Percentiles rank a stretch among this genome's conserved stretches.
phyloP scores from a whole-genome alignment of 2,329 filamentous ascomycete genomes.

The Exophiala lecanii-corni region DNA sequence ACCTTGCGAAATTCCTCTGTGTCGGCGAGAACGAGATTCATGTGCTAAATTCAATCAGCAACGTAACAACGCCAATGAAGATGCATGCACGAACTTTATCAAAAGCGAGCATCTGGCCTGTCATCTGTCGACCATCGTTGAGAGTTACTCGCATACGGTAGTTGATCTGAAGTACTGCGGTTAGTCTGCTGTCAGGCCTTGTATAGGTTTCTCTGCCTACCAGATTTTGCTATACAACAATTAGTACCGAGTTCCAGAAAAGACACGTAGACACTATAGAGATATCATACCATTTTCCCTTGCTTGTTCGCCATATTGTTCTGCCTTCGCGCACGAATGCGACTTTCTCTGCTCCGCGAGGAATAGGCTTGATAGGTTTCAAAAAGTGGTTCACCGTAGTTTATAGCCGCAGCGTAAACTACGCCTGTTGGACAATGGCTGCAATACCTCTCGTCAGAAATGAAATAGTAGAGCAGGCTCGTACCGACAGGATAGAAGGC shows the following conservation, averaged over 20 bases:
- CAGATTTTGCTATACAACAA: conserved; percentile 55
- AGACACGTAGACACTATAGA: not conserved
- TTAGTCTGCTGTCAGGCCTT: conserved; percentile 12
- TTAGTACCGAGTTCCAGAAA: conserved; percentile 28
- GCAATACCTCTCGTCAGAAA: conserved; percentile 6
- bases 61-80: no score
- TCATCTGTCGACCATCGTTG: conserved; percentile 93
- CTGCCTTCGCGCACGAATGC: conserved; percentile 42
- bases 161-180: conserved; percentile 67
- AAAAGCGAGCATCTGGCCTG: conserved; percentile 96
- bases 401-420: conserved; percentile 23
- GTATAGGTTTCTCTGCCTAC: conserved; percentile 40
- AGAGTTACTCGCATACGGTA: conserved; percentile 98
- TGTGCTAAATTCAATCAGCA: no score
- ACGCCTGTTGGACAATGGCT: conserved; percentile 24
- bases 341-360: conserved; percentile 27
- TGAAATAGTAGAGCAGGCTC: conserved; percentile 17
- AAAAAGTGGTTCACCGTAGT: conserved; percentile 21
- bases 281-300: conserved; percentile 91
- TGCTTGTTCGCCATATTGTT: conserved; percentile 80
- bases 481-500: conserved; percentile 15
- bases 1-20: conserved; percentile 95
- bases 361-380: conserved; percentile 2
- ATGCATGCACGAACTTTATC: conserved; percentile 85
- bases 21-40: conserved; percentile 98